A percentile compares a stretch with the other conserved stretches of the same genome.
These are phyloP conservation scores for Penicillium hesseltinei DNA, from an alignment of 2,329 filamentous ascomycete species.

Conservation along the genomic window DNA sequence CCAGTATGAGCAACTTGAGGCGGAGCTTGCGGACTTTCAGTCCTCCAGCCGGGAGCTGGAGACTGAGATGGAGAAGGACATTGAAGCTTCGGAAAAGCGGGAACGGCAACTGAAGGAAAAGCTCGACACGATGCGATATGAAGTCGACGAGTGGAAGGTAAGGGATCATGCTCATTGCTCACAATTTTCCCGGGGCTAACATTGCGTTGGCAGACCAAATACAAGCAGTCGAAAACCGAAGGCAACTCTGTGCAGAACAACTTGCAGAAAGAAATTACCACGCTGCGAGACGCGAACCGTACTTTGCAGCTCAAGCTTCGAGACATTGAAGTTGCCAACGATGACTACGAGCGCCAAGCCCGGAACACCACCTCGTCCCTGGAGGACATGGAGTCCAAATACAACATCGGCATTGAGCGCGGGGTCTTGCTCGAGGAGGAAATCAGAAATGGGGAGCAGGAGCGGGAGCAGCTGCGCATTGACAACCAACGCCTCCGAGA, in stretches of 20 bases:
- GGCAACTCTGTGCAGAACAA: slow-evolving; percentile 78
- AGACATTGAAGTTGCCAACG: slow-evolving; percentile 96
- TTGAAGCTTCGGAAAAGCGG: slow-evolving; percentile 91
- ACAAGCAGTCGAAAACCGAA: slow-evolving; percentile 90
- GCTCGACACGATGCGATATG: slow-evolving; percentile 77
- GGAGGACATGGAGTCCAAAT: slow-evolving; percentile 96
- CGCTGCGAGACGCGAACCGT: slow-evolving; percentile 78
- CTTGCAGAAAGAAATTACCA: slow-evolving; percentile 94
- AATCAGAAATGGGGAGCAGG: slow-evolving; percentile 84
- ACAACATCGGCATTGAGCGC: slow-evolving; percentile 89
- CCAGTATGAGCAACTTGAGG: slow-evolving; percentile 89
- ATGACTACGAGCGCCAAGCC: slow-evolving; percentile 96
- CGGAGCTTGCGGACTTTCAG: slow-evolving; percentile 90
- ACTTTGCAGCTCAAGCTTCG: slow-evolving; percentile 78
- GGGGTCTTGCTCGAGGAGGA: slow-evolving; percentile 94
- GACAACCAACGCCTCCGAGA: slow-evolving; percentile 86
- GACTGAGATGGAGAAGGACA: slow-evolving; percentile 90
- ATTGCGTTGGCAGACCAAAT: slow-evolving; percentile 69
- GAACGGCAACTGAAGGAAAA: slow-evolving; percentile 84
- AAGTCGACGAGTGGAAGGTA: slow-evolving; percentile 99
- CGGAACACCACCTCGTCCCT: slow-evolving; percentile 93
- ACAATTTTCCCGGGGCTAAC: slow-evolving; percentile 7
- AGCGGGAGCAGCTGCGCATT: slow-evolving; percentile 83
- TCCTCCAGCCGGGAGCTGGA: slow-evolving; percentile 92
- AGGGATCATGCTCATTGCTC: slow-evolving; percentile 13